Percentiles rank a stretch among this genome's conserved stretches.
Conservation (phyloP, 73 alveolate genomes). For the Effrenium voratum region DNA sequence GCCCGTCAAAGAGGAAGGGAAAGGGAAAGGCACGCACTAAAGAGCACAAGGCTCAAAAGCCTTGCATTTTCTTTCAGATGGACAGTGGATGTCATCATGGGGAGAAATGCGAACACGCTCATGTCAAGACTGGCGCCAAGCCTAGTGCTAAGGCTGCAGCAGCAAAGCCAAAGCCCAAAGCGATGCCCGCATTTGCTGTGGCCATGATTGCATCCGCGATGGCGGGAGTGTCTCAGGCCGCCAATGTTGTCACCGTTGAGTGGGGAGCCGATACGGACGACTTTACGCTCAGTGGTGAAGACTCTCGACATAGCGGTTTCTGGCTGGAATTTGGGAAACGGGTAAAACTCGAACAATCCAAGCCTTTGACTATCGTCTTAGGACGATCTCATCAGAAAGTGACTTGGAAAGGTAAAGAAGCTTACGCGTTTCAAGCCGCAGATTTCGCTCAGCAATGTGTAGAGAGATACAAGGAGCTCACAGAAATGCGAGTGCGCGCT, state of each 20-base stretch:
- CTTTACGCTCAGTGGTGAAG: background rate
- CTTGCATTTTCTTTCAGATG: constrained; percentile 2
- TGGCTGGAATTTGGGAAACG: background rate
- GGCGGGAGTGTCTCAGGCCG: background rate
- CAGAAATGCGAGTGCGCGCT: no score
- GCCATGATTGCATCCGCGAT: background rate
- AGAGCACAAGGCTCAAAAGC: background rate
- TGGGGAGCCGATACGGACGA: constrained; percentile 50
- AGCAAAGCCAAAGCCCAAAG: background rate
- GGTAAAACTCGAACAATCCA: no score
- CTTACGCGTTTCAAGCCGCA: no score
- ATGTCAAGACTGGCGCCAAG: background rate
- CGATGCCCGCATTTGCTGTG: background rate
- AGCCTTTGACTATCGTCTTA: no score
- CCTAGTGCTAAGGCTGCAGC: background rate
- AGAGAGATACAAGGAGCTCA: no score
- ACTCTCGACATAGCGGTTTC: background rate
- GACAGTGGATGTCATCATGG: background rate
- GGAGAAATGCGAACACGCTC: background rate
- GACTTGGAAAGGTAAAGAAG: no score
- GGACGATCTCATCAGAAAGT: no score
- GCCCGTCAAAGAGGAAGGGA: no score
- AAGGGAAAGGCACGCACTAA: background rate
- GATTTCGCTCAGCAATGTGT: no score
- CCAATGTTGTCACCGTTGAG: background rate